Percentiles rank a stretch among this genome's conserved stretches.
phyloP scores from a whole-genome alignment of 192 early-diverging fungal species.

The Entomortierella lignicola region DNA sequence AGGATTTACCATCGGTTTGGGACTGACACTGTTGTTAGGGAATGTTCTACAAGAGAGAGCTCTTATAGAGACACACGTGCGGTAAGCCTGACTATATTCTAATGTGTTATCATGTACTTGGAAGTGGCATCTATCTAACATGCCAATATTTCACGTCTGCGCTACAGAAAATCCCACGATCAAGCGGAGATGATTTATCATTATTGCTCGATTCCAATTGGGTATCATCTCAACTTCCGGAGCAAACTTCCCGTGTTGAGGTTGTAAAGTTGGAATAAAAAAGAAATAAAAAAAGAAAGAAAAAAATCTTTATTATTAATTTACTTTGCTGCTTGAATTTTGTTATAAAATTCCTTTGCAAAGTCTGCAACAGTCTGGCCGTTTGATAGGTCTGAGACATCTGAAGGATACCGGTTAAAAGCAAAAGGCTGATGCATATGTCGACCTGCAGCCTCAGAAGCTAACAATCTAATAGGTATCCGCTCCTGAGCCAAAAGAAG shows the following conservation, averaged over 20 bases:
- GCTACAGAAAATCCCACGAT: conserved; percentile 50
- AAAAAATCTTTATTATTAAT: not conserved
- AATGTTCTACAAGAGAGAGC: conserved; percentile 78
- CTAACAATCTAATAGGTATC: conserved; percentile 55
- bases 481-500: conserved; percentile 56
- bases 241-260: conserved; percentile 15
- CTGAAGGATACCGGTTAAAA: conserved; percentile 76
- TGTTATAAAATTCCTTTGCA: conserved; percentile 70
- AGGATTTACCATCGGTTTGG: conserved; percentile 92
- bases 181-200: conserved; percentile 63
- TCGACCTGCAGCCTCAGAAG: conserved; percentile 55
- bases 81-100: conserved; percentile 52
- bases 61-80: conserved; percentile 67
- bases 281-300: conserved; percentile 6
- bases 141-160: not conserved
- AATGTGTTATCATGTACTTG: not conserved
- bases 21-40: conserved; percentile 67
- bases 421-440: conserved; percentile 60
- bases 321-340: conserved; percentile 27
- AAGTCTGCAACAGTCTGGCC: conserved; percentile 77
- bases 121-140: too few relatives aligned
- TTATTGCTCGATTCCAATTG: conserved; percentile 68
- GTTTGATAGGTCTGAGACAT: conserved; percentile 78
- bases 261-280: conserved; percentile 17
- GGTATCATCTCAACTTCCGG: conserved; percentile 63